Conservation (phyloP, 1,284 basidiomycete species). For the Neonothopanus nambi region DNA sequence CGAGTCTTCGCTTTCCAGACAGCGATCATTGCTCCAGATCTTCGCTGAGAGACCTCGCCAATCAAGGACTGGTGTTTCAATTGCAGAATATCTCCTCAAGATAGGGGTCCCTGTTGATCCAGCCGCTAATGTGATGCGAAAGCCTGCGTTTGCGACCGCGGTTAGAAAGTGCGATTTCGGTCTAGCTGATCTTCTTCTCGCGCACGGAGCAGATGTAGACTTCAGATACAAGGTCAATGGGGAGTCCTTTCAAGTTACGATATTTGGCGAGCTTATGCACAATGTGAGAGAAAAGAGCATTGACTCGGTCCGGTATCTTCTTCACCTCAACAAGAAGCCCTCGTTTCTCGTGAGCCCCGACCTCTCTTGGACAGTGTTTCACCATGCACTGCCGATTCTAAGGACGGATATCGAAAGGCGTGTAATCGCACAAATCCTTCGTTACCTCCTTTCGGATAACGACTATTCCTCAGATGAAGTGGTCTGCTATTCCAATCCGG, state of each 20-base stretch:
- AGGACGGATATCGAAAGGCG: conserved; percentile 3
- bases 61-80: conserved; percentile 5
- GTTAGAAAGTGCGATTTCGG: conserved; percentile 7
- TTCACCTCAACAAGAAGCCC: conserved; percentile 1
- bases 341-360: not conserved
- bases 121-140: not conserved
- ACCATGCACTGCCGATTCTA: not conserved
- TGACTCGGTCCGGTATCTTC: conserved; percentile 7
- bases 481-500: not conserved
- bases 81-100: conserved; percentile 9
- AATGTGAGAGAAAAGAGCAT: conserved; percentile 7
- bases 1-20: not conserved
- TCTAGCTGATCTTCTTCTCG: conserved; percentile 6
- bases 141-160: conserved; percentile 5
- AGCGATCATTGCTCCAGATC: conserved; percentile 6
- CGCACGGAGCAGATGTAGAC: conserved; percentile 11
- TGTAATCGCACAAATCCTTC: not conserved
- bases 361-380: not conserved
- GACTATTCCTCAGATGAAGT: not conserved
- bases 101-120: conserved; percentile 9
- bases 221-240: not conserved
- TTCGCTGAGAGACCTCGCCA: conserved; percentile 4
- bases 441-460: not conserved
- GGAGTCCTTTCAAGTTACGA: not conserved
- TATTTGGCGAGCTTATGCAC: conserved; percentile 8